phyloP scores from a whole-genome alignment of 2,329 filamentous ascomycete species.

The Pseudocercospora pini-densiflorae region DNA sequence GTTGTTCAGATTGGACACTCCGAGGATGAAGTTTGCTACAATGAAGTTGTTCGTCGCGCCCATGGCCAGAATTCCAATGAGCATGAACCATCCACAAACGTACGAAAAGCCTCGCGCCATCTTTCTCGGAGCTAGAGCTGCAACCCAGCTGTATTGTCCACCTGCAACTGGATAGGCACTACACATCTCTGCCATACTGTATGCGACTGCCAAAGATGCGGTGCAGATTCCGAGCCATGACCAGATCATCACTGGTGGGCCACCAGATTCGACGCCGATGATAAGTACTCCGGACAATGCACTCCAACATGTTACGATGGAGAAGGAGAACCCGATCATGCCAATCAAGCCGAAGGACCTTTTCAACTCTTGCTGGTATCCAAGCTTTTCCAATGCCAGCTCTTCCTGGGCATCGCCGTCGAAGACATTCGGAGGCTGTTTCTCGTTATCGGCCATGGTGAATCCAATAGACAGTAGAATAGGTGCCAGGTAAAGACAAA shows the following conservation, averaged over 20 bases:
- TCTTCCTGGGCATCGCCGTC: conserved; percentile 37
- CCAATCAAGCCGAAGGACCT: conserved; percentile 60
- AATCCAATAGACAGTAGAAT: neutral
- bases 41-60: conserved; percentile 61
- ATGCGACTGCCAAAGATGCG: conserved; percentile 58
- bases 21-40: conserved; percentile 60
- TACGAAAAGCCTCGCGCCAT: conserved; percentile 36
- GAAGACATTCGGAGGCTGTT: neutral
- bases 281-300: conserved; percentile 61
- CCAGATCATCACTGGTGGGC: conserved; percentile 64
- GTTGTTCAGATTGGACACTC: conserved; percentile 58
- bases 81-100: conserved; percentile 46
- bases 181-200: conserved; percentile 65
- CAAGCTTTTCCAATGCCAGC: conserved; percentile 46
- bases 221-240: conserved; percentile 60
- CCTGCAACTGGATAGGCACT: conserved; percentile 61
- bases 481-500: too few relatives aligned
- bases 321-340: conserved; percentile 65
- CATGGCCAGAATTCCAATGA: conserved; percentile 54
- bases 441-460: neutral
- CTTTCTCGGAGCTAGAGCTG: conserved; percentile 57
- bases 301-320: conserved; percentile 63
- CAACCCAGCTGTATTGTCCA: conserved; percentile 64
- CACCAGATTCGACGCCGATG: conserved; percentile 60
- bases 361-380: conserved; percentile 59